Evolutionary conservation across 106 monocot genomes (phyloP).

Genomic region (Dendrobium nobile): DNA sequence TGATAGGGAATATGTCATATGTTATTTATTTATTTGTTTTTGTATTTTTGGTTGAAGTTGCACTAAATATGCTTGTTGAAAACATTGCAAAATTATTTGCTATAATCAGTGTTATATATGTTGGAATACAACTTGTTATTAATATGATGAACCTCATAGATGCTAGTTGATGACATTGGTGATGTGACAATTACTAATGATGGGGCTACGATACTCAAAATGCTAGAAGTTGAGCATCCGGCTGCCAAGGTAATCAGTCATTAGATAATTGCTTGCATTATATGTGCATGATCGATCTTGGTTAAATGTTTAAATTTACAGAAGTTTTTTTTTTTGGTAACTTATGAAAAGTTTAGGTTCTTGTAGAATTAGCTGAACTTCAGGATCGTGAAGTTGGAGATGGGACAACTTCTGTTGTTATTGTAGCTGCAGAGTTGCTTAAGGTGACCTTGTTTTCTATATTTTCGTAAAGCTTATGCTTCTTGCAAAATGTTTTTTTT

Average conservation of each 20-base stretch:
- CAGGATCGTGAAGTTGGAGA: slow-evolving; percentile 99
- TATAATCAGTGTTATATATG: not conserved
- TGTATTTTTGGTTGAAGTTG: not conserved
- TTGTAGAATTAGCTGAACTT: slow-evolving; percentile 96
- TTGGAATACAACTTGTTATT: not conserved
- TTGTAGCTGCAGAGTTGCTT: slow-evolving; percentile 88
- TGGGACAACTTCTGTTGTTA: slow-evolving; percentile 93
- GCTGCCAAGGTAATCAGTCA: slow-evolving; percentile 73
- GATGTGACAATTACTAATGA: slow-evolving; percentile 99
- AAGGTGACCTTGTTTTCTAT: slow-evolving; percentile 38
- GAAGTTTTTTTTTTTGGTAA: not conserved
- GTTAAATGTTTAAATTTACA: not conserved
- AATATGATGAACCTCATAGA: slow-evolving; percentile 27
- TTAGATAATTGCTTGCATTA: not conserved
- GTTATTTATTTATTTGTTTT: too few relatives aligned
- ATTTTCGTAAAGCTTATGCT: not conserved
- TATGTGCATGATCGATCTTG: not conserved
- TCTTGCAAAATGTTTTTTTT: not conserved
- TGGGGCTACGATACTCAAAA: slow-evolving; percentile 97
- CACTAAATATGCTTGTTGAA: not conserved
- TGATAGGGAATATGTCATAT: too few relatives aligned
- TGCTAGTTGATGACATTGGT: slow-evolving; percentile 99
- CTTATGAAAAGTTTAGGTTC: slow-evolving; percentile 45
- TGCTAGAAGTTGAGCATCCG: slow-evolving; percentile 98
- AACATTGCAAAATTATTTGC: not conserved